Conservation (phyloP, 306 rosid genomes). For the Sicyos baderoa region DNA sequence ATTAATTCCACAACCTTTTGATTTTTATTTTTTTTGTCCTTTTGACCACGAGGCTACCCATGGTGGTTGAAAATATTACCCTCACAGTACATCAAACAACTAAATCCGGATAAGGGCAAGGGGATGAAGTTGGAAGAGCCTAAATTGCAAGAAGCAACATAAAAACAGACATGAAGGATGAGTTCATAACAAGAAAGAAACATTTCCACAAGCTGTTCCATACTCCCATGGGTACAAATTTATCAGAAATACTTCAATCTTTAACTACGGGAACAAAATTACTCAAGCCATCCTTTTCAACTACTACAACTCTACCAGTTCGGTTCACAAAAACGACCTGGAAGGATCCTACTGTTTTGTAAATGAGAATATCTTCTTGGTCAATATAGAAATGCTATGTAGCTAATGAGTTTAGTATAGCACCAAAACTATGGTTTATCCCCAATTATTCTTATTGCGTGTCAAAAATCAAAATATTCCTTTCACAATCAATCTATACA, state of each 20-base stretch:
- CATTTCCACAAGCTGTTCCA: conserved; percentile 48
- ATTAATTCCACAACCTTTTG: no score
- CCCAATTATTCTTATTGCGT: neutral
- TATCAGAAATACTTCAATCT: neutral
- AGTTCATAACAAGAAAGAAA: neutral
- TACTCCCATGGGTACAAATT: conserved; percentile 28
- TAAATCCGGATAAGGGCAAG: neutral
- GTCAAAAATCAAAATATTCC: neutral
- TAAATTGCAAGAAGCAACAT: neutral
- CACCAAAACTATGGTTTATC: neutral
- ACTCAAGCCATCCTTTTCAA: neutral
- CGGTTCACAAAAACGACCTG: no score
- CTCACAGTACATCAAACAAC: neutral
- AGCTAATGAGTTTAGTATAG: neutral
- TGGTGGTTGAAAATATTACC: neutral
- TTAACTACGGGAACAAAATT: neutral
- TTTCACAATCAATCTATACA: neutral
- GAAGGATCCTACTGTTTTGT: neutral
- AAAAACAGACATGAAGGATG: neutral
- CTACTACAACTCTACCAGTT: no score
- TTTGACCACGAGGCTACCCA: no score
- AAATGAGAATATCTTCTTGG: neutral
- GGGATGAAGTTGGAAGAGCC: neutral
- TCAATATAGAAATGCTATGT: neutral
- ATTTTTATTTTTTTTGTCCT: no score